These are phyloP conservation scores for Sporobolomyces pararoseus DNA, from an alignment of 768 basidiomycete species.

Conservation along the genomic window DNA sequence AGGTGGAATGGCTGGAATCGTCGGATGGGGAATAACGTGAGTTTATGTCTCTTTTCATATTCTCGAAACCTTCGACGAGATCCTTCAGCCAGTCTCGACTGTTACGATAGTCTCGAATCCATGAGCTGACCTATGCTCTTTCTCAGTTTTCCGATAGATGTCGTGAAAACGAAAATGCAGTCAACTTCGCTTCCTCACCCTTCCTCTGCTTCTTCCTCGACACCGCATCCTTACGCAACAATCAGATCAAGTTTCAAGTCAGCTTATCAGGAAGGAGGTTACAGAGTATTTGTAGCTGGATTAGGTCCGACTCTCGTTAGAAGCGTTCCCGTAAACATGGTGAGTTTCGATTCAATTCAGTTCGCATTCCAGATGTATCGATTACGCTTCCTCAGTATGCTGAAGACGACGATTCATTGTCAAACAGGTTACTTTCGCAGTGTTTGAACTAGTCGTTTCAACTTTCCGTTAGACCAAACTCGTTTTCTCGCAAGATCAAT, in stretches of 20 bases:
- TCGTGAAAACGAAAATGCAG: constrained; percentile 85
- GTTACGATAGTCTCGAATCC: no score
- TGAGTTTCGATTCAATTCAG: constrained; percentile 2
- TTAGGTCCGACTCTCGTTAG: constrained; percentile 75
- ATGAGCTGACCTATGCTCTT: no score
- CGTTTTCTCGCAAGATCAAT: not conserved
- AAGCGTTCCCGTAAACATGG: constrained; percentile 73
- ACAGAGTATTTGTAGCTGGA: constrained; percentile 69
- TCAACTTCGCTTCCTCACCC: constrained; percentile 45
- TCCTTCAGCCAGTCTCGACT: no score
- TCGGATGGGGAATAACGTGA: constrained; percentile 62
- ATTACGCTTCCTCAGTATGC: no score
- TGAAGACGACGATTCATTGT: no score
- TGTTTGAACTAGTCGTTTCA: constrained; percentile 57
- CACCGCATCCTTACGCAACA: constrained; percentile 13
- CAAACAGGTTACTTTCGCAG: constrained; percentile 67
- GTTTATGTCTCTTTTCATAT: constrained; percentile 49
- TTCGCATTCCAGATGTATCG: not conserved
- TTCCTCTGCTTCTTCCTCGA: not conserved
- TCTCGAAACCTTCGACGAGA: not conserved
- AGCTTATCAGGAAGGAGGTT: constrained; percentile 64
- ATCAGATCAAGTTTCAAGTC: constrained; percentile 45
- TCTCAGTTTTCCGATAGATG: constrained; percentile 77
- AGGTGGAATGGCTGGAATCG: constrained; percentile 49
- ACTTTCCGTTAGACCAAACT: constrained; percentile 20